Percentiles rank a stretch among this genome's conserved stretches.
Conservation (phyloP, 495 filamentous ascomycete species). For the Elaphomyces granulatus region DNA sequence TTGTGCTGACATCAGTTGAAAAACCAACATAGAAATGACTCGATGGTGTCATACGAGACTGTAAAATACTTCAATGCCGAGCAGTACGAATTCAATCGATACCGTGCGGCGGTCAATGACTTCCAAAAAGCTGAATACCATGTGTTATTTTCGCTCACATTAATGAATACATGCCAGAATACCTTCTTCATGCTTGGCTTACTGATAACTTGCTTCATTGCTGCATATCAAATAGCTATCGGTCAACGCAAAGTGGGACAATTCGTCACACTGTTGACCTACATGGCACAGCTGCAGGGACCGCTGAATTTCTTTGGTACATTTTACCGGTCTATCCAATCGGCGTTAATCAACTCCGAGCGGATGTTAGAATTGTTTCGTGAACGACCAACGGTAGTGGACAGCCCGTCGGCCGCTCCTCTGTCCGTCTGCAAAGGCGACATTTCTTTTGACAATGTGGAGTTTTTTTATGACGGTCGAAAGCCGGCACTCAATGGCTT, state of each 20-base stretch:
- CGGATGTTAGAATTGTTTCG: constrained; percentile 91
- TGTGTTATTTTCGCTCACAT: constrained; percentile 70
- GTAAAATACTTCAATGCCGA: constrained; percentile 99
- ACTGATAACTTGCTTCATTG: constrained; percentile 68
- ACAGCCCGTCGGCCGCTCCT: constrained; percentile 39
- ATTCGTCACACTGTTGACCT: constrained; percentile 71
- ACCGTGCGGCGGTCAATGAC: constrained; percentile 59
- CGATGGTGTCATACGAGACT: constrained; percentile 93
- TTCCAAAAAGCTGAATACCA: constrained; percentile 82
- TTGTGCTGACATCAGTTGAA: constrained; percentile 12
- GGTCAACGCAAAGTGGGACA: constrained; percentile 56
- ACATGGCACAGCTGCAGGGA: constrained; percentile 83
- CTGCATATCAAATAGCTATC: constrained; percentile 73
- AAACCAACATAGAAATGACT: constrained; percentile 54
- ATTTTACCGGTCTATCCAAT: constrained; percentile 92
- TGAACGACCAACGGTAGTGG: constrained; percentile 79
- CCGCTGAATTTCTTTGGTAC: constrained; percentile 97
- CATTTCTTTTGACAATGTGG: constrained; percentile 71
- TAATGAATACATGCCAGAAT: constrained; percentile 92
- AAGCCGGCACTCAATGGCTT: constrained; percentile 75
- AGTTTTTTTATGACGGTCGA: constrained; percentile 79
- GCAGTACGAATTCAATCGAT: constrained; percentile 79
- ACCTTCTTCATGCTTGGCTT: constrained; percentile 86
- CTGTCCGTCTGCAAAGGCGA: constrained; percentile 58
- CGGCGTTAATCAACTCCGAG: constrained; percentile 93